Conservation (phyloP, 805 yeast species). For the Hyphopichia homilentoma region DNA sequence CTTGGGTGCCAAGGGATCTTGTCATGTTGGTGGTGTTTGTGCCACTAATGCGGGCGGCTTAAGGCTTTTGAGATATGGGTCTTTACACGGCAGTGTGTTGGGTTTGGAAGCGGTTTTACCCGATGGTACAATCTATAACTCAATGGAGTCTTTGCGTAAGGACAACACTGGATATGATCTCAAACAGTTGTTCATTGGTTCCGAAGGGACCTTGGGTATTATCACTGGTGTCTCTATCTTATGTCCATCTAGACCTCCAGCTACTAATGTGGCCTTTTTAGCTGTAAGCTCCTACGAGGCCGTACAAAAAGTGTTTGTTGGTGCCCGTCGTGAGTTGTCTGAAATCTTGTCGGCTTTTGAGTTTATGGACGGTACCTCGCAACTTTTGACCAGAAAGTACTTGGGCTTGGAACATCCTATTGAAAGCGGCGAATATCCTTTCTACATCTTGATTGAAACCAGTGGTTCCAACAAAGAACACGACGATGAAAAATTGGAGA, state of each 20-base stretch:
- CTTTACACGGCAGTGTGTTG: conserved; percentile 85
- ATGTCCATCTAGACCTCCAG: conserved; percentile 85
- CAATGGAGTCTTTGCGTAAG: conserved; percentile 82
- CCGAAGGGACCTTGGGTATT: conserved; percentile 89
- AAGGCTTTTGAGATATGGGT: conserved; percentile 82
- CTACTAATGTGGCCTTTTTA: conserved; percentile 82
- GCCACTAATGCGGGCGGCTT: conserved; percentile 97
- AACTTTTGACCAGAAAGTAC: conserved; percentile 57
- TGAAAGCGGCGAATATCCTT: conserved; percentile 73
- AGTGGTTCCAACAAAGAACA: conserved; percentile 94
- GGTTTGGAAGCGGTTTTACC: conserved; percentile 94
- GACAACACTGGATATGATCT: conserved; percentile 95
- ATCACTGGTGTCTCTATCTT: conserved; percentile 87
- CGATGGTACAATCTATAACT: conserved; percentile 76
- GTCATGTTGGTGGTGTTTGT: conserved; percentile 92
- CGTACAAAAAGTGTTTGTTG: conserved; percentile 78
- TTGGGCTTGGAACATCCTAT: conserved; percentile 69
- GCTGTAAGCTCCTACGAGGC: conserved; percentile 78
- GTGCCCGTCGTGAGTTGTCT: conserved; percentile 72
- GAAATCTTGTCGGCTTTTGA: conserved; percentile 92
- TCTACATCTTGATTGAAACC: conserved; percentile 89
- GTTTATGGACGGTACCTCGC: conserved; percentile 81
- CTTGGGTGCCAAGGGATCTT: conserved; percentile 94
- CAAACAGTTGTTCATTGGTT: conserved; percentile 89
- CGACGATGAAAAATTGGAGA: conserved; percentile 85